phyloP scores from a whole-genome alignment of 1,284 basidiomycete genomes.

The Limonomyces culmigenus region DNA sequence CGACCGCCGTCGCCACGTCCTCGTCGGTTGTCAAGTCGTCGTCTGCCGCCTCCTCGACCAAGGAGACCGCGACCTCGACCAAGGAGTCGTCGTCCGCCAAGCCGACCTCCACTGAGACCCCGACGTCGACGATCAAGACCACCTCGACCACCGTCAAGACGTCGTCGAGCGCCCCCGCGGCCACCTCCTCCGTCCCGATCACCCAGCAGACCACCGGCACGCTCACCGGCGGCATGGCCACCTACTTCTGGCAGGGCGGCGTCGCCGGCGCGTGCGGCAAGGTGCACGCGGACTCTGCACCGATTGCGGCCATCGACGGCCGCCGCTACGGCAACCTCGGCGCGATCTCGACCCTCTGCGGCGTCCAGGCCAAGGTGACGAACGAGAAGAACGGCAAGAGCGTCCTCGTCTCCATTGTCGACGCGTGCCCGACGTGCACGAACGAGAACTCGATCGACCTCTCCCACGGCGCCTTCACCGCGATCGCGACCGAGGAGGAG shows the following conservation, averaged over 20 bases:
- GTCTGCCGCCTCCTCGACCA: slow-evolving; percentile 9
- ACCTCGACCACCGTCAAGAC: slow-evolving; percentile 2
- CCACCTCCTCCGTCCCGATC: slow-evolving; percentile 4
- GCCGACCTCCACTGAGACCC: slow-evolving; percentile 5
- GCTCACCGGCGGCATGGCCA: slow-evolving; percentile 7
- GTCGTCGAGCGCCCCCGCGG: slow-evolving; percentile 5
- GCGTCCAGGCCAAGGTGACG: slow-evolving; percentile 44
- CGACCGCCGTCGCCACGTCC: neutral
- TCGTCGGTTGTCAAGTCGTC: slow-evolving; percentile 1
- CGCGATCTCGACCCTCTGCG: slow-evolving; percentile 40
- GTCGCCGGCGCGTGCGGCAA: slow-evolving; percentile 20
- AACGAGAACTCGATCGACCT: slow-evolving; percentile 63
- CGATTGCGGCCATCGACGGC: slow-evolving; percentile 19
- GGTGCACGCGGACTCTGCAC: slow-evolving; percentile 18
- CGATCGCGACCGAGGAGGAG: slow-evolving; percentile 31
- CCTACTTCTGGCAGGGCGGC: slow-evolving; percentile 12
- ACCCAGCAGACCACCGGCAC: no score
- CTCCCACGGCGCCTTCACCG: slow-evolving; percentile 55
- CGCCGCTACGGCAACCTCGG: slow-evolving; percentile 32
- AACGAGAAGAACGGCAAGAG: slow-evolving; percentile 37
- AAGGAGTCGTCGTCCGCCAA: slow-evolving; percentile 5
- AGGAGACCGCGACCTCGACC: no score
- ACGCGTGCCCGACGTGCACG: slow-evolving; percentile 74
- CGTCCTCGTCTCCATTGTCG: slow-evolving; percentile 52
- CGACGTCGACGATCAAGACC: slow-evolving; percentile 5